Percentiles rank a stretch among this genome's conserved stretches.
phyloP scores from a whole-genome alignment of 163 green algal species.

The Scenedesmus sp. region DNA sequence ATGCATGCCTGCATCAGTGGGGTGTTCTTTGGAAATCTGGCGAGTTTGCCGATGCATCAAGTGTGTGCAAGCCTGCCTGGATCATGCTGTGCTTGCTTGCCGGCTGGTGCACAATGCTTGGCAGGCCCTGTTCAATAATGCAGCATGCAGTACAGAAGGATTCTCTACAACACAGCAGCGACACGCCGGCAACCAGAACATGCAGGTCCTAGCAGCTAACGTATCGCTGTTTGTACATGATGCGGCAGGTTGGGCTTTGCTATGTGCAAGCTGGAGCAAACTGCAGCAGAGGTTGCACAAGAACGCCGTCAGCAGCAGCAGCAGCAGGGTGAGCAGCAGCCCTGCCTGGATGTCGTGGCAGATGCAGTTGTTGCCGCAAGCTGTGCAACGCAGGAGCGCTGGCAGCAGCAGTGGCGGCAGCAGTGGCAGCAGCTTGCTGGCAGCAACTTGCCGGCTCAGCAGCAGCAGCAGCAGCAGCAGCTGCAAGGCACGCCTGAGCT shows the following conservation, averaged over 20 bases:
- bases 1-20: too few species aligned
- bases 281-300: background rate
- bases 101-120: background rate
- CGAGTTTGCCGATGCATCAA: too few species aligned
- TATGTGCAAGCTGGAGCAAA: conserved; percentile 6
- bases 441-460: background rate
- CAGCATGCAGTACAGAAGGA: background rate
- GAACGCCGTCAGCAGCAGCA: conserved; percentile 2
- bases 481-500: background rate
- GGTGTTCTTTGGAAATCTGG: too few species aligned
- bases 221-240: background rate
- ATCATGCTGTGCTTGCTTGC: background rate
- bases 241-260: conserved; percentile 18
- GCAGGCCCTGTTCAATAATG: background rate
- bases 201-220: background rate
- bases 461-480: conserved; percentile 5
- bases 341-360: background rate
- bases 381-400: background rate
- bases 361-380: conserved; percentile 36
- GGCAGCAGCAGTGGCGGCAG: conserved; percentile 33
- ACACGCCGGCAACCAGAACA: background rate
- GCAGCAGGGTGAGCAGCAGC: background rate
- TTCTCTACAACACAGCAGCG: too few species aligned
- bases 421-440: background rate
- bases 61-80: background rate